Evolutionary conservation across 73 alveolate genomes (phyloP), one percentile per base, ranked within the genome.

Genomic region (Paramecium tetraurelia): DNA sequence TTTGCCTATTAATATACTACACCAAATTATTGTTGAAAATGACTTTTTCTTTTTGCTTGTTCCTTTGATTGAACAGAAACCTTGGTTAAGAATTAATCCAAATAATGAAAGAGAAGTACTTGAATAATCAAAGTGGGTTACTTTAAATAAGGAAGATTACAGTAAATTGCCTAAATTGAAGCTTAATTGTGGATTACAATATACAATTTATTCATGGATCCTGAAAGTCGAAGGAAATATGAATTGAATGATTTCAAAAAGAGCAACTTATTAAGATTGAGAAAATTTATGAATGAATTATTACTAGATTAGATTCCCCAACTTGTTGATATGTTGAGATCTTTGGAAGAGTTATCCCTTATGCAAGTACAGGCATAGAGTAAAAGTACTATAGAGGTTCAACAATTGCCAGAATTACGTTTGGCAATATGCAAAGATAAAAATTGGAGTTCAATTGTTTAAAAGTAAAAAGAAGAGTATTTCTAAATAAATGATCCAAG

Each of bases 61-160:
- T 14, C 99, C 99, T 5, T 96, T 99, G 27, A 93, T 99, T 96
- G 99, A 99, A 95, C 94, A 96, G 92, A 98, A 98, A 58, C 99
- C 99, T n/a, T 97, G 99, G 99, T 43, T 96, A 24, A 93, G 99
- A 76, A 92, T 85, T 92, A 93, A 94, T 53, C 58, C 84, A 29
- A 94, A 72, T 93, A 43, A 94, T 22, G 83, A 89, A 71, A 89
- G 94, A 53, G 99, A 98, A 93, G 96, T 95, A 44, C 98, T 95
- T 93, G 99, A 98, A 95, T 98, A 98, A 63, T 95, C 97, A 77
- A 94, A 95, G 59, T 98, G 99, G 99, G 46, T 35, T 20, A 85
- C 38, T 6, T 53, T 89, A 20, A 83, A 89, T 4, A 71, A 72
- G 58, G 85, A 90, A 10, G 97, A 95, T 46, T 53, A 68, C 18